phyloP scores from a whole-genome alignment of 306 rosid genomes.

The Quercus aquifolioides region DNA sequence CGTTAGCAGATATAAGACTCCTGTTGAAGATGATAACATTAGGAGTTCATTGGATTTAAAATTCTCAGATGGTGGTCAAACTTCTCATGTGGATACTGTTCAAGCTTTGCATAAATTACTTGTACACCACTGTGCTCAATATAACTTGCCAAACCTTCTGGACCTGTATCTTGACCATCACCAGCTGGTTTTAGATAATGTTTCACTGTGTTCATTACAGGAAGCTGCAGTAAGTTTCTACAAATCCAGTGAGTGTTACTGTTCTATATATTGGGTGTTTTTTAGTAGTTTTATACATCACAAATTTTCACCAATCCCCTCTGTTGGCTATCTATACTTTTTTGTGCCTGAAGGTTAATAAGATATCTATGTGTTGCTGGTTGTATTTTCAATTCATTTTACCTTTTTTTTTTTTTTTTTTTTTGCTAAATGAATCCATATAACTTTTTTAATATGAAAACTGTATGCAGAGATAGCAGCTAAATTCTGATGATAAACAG shows the following conservation, averaged over 20 bases:
- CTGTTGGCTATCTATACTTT: constrained; percentile 16
- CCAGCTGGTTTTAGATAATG: constrained; percentile 48
- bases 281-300: constrained; percentile 23
- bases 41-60: constrained; percentile 40
- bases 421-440: too few species aligned
- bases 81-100: constrained; percentile 29
- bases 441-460: neutral
- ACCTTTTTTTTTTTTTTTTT: too few species aligned
- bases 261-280: constrained; percentile 19
- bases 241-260: constrained; percentile 22
- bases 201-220: constrained; percentile 60
- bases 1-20: constrained; percentile 29
- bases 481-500: neutral
- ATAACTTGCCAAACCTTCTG: constrained; percentile 80
- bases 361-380: neutral
- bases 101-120: constrained; percentile 72
- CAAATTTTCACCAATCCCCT: constrained; percentile 17
- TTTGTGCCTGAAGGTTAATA: constrained; percentile 15
- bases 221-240: constrained; percentile 82
- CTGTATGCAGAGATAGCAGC: constrained; percentile 2
- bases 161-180: constrained; percentile 87
- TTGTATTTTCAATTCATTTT: neutral
- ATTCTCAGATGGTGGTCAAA: constrained; percentile 18
- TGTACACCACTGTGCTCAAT: constrained; percentile 63
- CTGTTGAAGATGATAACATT: constrained; percentile 39